A percentile compares a stretch with the other conserved stretches of the same genome.
These are phyloP conservation scores for Solanum sitiens DNA, from an alignment of 257 asterid species.

Conservation along the genomic window DNA sequence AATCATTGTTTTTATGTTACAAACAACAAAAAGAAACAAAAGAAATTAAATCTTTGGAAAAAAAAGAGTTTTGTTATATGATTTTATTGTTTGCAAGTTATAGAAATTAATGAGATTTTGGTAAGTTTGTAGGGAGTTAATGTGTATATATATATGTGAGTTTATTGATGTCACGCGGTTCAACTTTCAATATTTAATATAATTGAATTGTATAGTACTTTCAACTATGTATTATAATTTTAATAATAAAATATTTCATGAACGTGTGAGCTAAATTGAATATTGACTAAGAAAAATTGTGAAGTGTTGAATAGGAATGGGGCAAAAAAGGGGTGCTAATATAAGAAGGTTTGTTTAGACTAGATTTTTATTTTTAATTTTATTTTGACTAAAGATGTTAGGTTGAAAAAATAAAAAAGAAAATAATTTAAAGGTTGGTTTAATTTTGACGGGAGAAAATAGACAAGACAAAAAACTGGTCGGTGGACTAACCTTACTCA, in stretches of 20 bases:
- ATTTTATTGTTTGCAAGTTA: background rate
- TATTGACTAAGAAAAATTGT: slow-evolving; percentile 22
- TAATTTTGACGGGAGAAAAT: background rate
- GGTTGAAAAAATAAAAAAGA: background rate
- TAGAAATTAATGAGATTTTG: background rate
- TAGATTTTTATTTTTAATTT: too few relatives aligned
- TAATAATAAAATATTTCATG: background rate
- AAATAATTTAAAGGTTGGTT: slow-evolving; percentile 3
- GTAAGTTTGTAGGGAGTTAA: background rate
- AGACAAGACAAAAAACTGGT: background rate
- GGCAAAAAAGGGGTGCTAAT: background rate
- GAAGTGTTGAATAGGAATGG: background rate
- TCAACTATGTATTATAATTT: background rate
- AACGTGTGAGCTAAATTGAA: slow-evolving; percentile 14
- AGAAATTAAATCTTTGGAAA: background rate
- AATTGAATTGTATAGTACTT: background rate
- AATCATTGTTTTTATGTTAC: background rate
- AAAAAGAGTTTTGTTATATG: background rate
- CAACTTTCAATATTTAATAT: background rate
- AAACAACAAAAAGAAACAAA: background rate
- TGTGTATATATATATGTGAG: background rate
- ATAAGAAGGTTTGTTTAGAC: background rate
- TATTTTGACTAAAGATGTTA: background rate
- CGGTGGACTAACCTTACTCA: background rate
- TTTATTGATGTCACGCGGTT: slow-evolving; percentile 7